phyloP scores from a whole-genome alignment of 345 rosid species.

The Lepidium didymum region DNA sequence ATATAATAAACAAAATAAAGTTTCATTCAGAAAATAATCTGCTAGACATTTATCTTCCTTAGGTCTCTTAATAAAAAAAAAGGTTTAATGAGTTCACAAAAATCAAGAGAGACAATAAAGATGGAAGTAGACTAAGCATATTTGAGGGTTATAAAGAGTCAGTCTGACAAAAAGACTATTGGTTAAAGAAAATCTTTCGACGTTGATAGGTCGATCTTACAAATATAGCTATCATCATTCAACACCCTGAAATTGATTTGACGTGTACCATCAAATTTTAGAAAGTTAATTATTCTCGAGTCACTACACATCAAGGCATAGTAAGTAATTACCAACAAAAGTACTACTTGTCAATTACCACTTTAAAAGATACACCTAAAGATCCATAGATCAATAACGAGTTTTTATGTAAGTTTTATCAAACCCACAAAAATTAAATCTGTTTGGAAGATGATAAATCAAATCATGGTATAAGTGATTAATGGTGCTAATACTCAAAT shows the following conservation, averaged over 20 bases:
- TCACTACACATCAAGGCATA: slow-evolving; percentile 1
- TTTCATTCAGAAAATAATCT: neutral
- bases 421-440: neutral
- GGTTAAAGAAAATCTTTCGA: slow-evolving; percentile 24
- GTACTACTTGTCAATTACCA: neutral
- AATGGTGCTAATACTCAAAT: no score
- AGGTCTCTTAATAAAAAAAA: neutral
- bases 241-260: slow-evolving; percentile 22
- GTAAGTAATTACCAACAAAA: slow-evolving; percentile 5
- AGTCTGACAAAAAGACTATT: slow-evolving; percentile 25
- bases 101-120: slow-evolving; percentile 24
- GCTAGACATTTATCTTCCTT: neutral
- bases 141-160: slow-evolving; percentile 13
- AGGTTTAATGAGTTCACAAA: slow-evolving; percentile 1
- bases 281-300: slow-evolving; percentile 11
- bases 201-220: slow-evolving; percentile 6
- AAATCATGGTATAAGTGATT: neutral
- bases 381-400: neutral
- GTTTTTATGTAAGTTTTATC: neutral
- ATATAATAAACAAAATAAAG: neutral
- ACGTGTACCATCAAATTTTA: slow-evolving; percentile 15
- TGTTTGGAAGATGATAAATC: neutral
- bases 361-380: neutral
- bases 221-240: slow-evolving; percentile 18
- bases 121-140: slow-evolving; percentile 15